Percentiles rank a stretch among this genome's conserved stretches.
phyloP scores from a whole-genome alignment of 2,329 filamentous ascomycete genomes.

The Ophiostoma sp. region DNA sequence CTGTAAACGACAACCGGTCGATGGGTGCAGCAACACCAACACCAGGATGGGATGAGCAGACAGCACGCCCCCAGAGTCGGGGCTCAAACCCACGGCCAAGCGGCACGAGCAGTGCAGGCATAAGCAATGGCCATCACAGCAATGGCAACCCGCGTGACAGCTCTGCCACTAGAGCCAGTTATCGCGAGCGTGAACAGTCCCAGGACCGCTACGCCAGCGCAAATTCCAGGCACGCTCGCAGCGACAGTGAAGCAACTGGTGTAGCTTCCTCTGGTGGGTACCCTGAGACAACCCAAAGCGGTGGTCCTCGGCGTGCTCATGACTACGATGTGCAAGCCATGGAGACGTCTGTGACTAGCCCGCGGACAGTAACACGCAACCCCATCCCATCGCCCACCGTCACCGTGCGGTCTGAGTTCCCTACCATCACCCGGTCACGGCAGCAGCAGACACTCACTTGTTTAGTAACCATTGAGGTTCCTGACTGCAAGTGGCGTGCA shows the following conservation, averaged over 20 bases:
- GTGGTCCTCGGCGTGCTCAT: conserved; percentile 64
- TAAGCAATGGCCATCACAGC: conserved; percentile 31
- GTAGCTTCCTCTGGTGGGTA: conserved; percentile 73
- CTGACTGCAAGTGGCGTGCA: conserved; percentile 84
- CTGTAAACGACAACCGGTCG: conserved; percentile 58
- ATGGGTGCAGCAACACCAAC: conserved; percentile 52
- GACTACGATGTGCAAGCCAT: conserved; percentile 96
- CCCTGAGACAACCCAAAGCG: conserved; percentile 65
- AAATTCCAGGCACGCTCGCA: conserved; percentile 59
- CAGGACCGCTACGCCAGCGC: conserved; percentile 41
- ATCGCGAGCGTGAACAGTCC: conserved; percentile 38
- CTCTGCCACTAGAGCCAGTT: conserved; percentile 35
- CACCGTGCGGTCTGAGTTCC: conserved; percentile 95
- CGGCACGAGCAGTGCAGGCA: conserved; percentile 33
- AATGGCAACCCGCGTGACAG: conserved; percentile 33
- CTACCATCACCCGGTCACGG: conserved; percentile 82
- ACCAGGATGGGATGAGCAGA: conserved; percentile 57
- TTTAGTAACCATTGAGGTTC: conserved; percentile 86
- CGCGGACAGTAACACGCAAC: conserved; percentile 67
- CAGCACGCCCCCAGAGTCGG: conserved; percentile 50
- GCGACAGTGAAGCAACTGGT: conserved; percentile 72
- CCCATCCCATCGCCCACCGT: conserved; percentile 86
- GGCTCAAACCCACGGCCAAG: conserved; percentile 37
- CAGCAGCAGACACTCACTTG: conserved; percentile 95
- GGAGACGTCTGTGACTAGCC: conserved; percentile 76